phyloP scores from a whole-genome alignment of 164 flowering plant genomes.

The Amborella trichopoda region DNA sequence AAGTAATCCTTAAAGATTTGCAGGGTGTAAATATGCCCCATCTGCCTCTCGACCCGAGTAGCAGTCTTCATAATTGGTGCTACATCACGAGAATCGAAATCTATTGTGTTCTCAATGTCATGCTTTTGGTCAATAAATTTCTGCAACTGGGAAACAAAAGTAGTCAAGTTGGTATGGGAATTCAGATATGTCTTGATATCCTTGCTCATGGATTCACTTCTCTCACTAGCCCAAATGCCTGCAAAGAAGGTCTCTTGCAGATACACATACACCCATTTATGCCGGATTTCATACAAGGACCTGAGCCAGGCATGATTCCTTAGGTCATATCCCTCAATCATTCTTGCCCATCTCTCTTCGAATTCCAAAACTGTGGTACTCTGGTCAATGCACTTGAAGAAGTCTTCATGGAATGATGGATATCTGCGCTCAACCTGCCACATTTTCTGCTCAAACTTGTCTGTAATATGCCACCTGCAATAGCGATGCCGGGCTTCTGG shows the following conservation, averaged over 20 bases:
- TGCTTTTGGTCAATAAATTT: slow-evolving; percentile 32
- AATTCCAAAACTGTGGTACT: slow-evolving; percentile 56
- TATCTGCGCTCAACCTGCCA: slow-evolving; percentile 31
- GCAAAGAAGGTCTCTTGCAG: slow-evolving; percentile 53
- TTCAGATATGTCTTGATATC: slow-evolving; percentile 71
- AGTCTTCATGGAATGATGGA: slow-evolving; percentile 42
- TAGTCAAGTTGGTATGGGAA: slow-evolving; percentile 41
- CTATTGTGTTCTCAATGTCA: slow-evolving; percentile 50
- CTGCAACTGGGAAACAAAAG: slow-evolving; percentile 40
- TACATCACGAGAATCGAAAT: slow-evolving; percentile 49
- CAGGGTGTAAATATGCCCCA: slow-evolving; percentile 54
- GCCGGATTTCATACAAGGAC: slow-evolving; percentile 34
- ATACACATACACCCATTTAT: slow-evolving; percentile 50
- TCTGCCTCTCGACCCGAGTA: slow-evolving; percentile 88
- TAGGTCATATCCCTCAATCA: slow-evolving; percentile 44
- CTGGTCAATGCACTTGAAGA: slow-evolving; percentile 46
- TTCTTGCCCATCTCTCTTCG: slow-evolving; percentile 43
- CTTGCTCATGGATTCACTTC: slow-evolving; percentile 23
- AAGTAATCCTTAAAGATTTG: slow-evolving; percentile 62
- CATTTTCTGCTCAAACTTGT: slow-evolving; percentile 47
- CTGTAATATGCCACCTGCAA: slow-evolving; percentile 51
- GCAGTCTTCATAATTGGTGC: slow-evolving; percentile 63
- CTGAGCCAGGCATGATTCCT: slow-evolving; percentile 48
- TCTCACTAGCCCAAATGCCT: slow-evolving; percentile 28
- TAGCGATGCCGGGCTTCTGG: slow-evolving; percentile 45